Conservation (phyloP, 2,329 filamentous ascomycete genomes). For the Pseudocercospora cruenta region DNA sequence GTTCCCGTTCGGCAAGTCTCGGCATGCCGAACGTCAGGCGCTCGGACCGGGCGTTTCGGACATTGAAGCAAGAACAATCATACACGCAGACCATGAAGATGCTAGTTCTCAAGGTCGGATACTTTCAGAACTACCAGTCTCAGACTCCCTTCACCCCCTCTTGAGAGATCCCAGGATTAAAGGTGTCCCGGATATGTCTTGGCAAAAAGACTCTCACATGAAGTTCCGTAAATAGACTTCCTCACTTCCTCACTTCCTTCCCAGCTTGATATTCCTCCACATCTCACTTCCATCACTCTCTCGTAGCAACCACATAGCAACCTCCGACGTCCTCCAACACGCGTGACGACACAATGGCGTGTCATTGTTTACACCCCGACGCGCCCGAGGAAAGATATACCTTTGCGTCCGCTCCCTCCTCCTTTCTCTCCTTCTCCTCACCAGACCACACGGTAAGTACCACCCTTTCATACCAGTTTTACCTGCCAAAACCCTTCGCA, state of each 20-base stretch:
- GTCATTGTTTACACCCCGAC: background rate
- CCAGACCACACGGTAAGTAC: background rate
- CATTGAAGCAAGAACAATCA: background rate
- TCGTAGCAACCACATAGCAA: background rate
- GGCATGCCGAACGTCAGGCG: constrained; percentile 10
- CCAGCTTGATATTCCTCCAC: background rate
- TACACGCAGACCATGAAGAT: background rate
- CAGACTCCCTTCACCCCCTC: too few species aligned
- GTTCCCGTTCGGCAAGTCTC: background rate
- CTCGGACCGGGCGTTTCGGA: background rate
- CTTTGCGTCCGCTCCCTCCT: background rate
- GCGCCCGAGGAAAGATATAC: background rate
- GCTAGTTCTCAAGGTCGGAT: background rate
- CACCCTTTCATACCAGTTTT: background rate
- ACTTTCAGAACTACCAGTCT: background rate
- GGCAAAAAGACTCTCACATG: background rate
- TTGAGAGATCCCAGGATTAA: too few species aligned
- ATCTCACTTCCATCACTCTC: background rate
- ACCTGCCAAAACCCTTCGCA: background rate
- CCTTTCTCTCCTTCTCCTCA: background rate
- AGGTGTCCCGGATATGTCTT: background rate
- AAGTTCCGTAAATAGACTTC: background rate
- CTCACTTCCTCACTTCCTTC: too few species aligned
- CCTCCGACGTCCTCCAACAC: background rate
- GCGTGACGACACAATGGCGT: background rate